These are phyloP conservation scores for Aotearoamyces nothofagi DNA, from an alignment of 2,329 filamentous ascomycete genomes.

Conservation along the genomic window DNA sequence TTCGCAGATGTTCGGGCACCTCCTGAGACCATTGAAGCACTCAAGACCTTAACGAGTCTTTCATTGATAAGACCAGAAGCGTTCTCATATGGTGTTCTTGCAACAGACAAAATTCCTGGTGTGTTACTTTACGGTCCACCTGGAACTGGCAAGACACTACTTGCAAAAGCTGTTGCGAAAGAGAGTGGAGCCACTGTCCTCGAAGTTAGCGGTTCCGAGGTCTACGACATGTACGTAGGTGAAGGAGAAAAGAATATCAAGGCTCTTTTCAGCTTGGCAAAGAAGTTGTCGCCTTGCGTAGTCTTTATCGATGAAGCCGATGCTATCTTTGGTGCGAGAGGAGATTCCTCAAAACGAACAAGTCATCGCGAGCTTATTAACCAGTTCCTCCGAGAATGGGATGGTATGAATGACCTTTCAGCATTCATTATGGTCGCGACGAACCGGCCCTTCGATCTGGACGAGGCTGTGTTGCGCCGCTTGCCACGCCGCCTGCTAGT, in stretches of 20 bases:
- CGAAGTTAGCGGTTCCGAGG: conserved; percentile 77
- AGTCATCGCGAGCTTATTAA: conserved; percentile 85
- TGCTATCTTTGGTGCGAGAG: conserved; percentile 70
- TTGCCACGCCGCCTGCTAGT: conserved; percentile 59
- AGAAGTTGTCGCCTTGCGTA: conserved; percentile 80
- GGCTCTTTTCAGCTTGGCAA: conserved; percentile 80
- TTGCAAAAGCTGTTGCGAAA: conserved; percentile 55
- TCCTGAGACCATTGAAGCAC: conserved; percentile 65
- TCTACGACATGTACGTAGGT: conserved; percentile 94
- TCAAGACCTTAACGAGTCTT: conserved; percentile 79
- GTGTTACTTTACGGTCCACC: conserved; percentile 80
- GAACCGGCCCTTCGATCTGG: conserved; percentile 87
- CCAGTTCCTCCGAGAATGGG: conserved; percentile 94
- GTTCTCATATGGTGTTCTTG: conserved; percentile 90
- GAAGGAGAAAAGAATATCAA: conserved; percentile 94
- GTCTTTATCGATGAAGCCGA: conserved; percentile 98
- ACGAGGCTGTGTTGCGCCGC: conserved; percentile 70
- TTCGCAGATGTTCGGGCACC: conserved; percentile 80
- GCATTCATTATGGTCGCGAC: conserved; percentile 98
- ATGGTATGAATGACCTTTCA: conserved; percentile 66
- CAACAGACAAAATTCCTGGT: conserved; percentile 80
- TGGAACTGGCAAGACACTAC: conserved; percentile 59
- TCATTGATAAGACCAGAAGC: conserved; percentile 80
- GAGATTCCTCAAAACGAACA: conserved; percentile 46
- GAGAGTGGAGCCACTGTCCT: conserved; percentile 60